These are phyloP conservation scores for Groenewaldozyma salmanticensis DNA, from an alignment of 805 yeast species.

Conservation along the genomic window DNA sequence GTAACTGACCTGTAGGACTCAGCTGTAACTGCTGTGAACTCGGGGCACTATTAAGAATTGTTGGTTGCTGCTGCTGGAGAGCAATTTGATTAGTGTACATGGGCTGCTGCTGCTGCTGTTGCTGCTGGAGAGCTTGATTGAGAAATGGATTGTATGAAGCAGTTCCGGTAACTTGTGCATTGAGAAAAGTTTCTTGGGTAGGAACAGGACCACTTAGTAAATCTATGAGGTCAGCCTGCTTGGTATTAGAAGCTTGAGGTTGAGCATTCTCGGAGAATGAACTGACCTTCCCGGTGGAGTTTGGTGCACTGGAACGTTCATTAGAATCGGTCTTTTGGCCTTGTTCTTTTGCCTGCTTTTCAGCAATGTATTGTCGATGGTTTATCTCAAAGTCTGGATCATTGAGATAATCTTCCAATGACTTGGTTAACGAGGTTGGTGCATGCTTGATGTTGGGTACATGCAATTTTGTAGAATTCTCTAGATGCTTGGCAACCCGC, in stretches of 20 bases:
- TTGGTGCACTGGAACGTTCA: slow-evolving; percentile 1
- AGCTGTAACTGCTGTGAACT: too few relatives aligned
- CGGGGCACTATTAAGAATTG: too few relatives aligned
- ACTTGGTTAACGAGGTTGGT: slow-evolving; percentile 81
- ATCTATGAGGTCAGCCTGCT: slow-evolving; percentile 52
- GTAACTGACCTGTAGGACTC: too few relatives aligned
- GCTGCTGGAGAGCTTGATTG: slow-evolving; percentile 15
- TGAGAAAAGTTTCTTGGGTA: slow-evolving; percentile 8
- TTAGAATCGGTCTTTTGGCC: slow-evolving; percentile 5
- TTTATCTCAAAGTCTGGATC: slow-evolving; percentile 80
- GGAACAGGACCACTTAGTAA: slow-evolving; percentile 38
- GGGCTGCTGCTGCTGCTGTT: slow-evolving; percentile 18
- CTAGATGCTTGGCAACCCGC: slow-evolving; percentile 81
- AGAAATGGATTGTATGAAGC: slow-evolving; percentile 4
- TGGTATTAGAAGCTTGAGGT: slow-evolving; percentile 10
- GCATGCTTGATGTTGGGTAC: slow-evolving; percentile 97
- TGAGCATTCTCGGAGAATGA: too few relatives aligned
- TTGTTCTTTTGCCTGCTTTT: slow-evolving; percentile 37
- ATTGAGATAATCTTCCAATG: slow-evolving; percentile 78
- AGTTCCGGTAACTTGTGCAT: slow-evolving; percentile 4
- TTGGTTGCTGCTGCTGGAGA: slow-evolving; percentile 16
- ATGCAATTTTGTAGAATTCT: slow-evolving; percentile 74
- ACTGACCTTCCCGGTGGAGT: background rate
- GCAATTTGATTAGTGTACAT: slow-evolving; percentile 15
- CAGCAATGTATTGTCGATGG: slow-evolving; percentile 66